Evolutionary conservation across 2,329 filamentous ascomycete genomes (phyloP).

Genomic region (Pestalotiopsis sp.): DNA sequence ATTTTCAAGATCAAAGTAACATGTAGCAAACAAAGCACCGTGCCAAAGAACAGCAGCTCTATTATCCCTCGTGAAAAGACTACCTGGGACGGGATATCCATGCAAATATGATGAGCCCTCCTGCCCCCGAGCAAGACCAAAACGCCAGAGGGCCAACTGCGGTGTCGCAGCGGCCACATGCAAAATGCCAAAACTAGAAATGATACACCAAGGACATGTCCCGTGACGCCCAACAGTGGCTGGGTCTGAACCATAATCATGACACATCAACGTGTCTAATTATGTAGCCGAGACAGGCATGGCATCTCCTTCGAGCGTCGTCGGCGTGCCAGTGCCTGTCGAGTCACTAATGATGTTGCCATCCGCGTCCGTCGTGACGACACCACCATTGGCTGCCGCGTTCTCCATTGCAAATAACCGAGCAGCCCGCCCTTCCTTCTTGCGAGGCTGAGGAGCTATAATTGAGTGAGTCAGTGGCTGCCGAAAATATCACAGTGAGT

Average conservation of each 20-base stretch:
- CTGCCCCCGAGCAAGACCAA: not conserved
- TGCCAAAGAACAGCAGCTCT: not conserved
- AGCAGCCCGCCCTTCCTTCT: conserved; percentile 38
- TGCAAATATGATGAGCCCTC: not conserved
- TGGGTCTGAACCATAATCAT: conserved; percentile 21
- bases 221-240: conserved; percentile 21
- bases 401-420: conserved; percentile 35
- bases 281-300: not conserved
- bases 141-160: not conserved
- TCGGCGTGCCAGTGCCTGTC: conserved; percentile 4
- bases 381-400: conserved; percentile 25
- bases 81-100: not conserved
- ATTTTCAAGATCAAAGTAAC: no score
- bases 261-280: conserved; percentile 12
- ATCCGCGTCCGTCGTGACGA: conserved; percentile 31
- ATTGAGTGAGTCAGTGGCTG: conserved; percentile 18
- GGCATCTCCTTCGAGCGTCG: not conserved
- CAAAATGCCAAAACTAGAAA: conserved; percentile 3
- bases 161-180: conserved; percentile 8
- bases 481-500: not conserved
- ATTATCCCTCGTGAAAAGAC: not conserved
- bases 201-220: conserved; percentile 21
- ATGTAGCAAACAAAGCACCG: no score
- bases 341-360: conserved; percentile 23
- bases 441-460: conserved; percentile 36